These are phyloP conservation scores for Crucibulum laeve DNA, from an alignment of 768 basidiomycete species.

Conservation along the genomic window DNA sequence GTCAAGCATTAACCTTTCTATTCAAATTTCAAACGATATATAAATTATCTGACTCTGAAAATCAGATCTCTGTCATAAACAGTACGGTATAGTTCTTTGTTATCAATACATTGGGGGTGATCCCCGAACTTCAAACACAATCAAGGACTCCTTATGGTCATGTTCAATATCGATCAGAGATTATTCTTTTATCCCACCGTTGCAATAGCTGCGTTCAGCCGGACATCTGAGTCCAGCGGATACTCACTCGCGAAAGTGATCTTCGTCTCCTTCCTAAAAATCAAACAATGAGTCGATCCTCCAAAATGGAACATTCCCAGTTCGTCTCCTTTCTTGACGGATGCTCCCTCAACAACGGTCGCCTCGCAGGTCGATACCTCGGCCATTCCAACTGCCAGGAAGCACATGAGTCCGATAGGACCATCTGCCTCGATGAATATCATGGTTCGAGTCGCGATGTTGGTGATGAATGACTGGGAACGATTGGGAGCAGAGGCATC, in stretches of 20 bases:
- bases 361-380: slow-evolving; percentile 54
- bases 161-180: too few relatives aligned
- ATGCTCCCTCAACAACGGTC: slow-evolving; percentile 36
- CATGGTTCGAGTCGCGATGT: slow-evolving; percentile 40
- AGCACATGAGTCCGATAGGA: slow-evolving; percentile 47
- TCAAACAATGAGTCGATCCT: slow-evolving; percentile 40
- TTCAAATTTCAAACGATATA: too few relatives aligned
- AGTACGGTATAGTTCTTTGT: too few relatives aligned
- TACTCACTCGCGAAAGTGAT: background rate
- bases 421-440: slow-evolving; percentile 51
- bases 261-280: slow-evolving; percentile 25
- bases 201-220: too few relatives aligned
- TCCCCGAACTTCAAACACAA: too few relatives aligned
- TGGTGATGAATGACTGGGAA: slow-evolving; percentile 37
- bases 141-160: too few relatives aligned
- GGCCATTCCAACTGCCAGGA: slow-evolving; percentile 51
- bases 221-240: too few relatives aligned
- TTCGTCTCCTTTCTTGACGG: slow-evolving; percentile 45
- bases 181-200: too few relatives aligned
- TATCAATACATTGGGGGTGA: too few relatives aligned
- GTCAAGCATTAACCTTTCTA: too few relatives aligned
- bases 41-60: too few relatives aligned
- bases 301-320: slow-evolving; percentile 60
- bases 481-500: slow-evolving; percentile 4
- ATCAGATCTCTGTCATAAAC: too few relatives aligned